phyloP scores from a whole-genome alignment of 1,139 yeast species.

The Kurtzmaniella quercitrusa region DNA sequence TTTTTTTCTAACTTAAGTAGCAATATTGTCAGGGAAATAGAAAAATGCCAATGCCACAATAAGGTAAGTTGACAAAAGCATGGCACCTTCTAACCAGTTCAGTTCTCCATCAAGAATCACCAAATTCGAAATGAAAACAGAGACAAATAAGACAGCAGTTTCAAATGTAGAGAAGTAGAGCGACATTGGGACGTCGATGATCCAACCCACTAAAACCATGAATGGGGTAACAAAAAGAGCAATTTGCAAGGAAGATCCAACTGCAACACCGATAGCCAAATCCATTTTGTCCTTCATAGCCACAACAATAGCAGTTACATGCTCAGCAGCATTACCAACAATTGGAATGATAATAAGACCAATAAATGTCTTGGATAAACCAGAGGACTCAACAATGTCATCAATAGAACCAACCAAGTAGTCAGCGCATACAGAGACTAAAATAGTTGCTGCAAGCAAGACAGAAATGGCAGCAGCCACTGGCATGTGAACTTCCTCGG shows the following conservation, averaged over 20 bases:
- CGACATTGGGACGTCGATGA: constrained; percentile 86
- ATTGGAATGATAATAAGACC: constrained; percentile 93
- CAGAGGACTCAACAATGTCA: constrained; percentile 75
- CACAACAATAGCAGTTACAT: constrained; percentile 91
- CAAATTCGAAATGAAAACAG: constrained; percentile 84
- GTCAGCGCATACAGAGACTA: constrained; percentile 91
- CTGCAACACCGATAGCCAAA: constrained; percentile 92
- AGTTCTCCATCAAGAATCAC: constrained; percentile 90
- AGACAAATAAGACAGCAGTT: constrained; percentile 82
- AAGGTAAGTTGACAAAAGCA: constrained; percentile 81
- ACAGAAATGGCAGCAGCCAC: constrained; percentile 41
- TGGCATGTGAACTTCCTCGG: constrained; percentile 32
- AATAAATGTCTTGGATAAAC: constrained; percentile 89
- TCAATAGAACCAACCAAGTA: constrained; percentile 91
- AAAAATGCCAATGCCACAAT: constrained; percentile 87
- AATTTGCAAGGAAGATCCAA: constrained; percentile 95
- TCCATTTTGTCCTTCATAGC: constrained; percentile 98
- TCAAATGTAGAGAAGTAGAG: constrained; percentile 89
- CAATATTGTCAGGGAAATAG: constrained; percentile 58
- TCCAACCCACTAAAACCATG: constrained; percentile 91
- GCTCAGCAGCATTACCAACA: constrained; percentile 98
- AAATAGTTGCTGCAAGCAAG: constrained; percentile 62
- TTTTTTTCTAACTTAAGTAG: not conserved
- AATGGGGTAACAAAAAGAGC: constrained; percentile 94
- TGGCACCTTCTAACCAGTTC: constrained; percentile 95